Evolutionary conservation across 2,329 filamentous ascomycete genomes (phyloP).

Genomic region (Trichoderma sp.): DNA sequence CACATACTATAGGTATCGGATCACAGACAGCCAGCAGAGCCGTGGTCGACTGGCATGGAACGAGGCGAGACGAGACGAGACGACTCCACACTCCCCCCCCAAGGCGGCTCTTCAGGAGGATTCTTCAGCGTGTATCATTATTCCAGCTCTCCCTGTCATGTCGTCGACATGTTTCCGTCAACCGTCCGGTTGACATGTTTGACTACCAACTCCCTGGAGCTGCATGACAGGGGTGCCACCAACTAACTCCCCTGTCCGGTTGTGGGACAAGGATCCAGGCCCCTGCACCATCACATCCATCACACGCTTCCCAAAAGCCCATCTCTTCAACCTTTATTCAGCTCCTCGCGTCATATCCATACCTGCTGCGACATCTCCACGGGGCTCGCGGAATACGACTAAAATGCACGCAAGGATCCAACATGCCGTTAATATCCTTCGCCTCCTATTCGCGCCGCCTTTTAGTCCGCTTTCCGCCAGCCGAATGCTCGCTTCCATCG

Average conservation of each 20-base stretch:
- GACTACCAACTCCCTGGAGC: constrained; percentile 24
- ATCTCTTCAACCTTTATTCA: constrained; percentile 24
- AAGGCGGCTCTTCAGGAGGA: constrained; percentile 20
- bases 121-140: not conserved
- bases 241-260: not conserved
- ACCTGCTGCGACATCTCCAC: not conserved
- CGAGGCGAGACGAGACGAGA: constrained; percentile 6
- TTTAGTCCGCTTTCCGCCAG: constrained; percentile 3
- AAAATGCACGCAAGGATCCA: constrained; percentile 10
- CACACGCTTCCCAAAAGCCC: constrained; percentile 18
- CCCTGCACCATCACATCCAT: constrained; percentile 24
- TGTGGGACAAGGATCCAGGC: constrained; percentile 7
- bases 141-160: not conserved
- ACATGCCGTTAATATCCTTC: constrained; percentile 22
- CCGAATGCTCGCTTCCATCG: constrained; percentile 17
- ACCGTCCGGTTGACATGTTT: constrained; percentile 12
- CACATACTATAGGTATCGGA: not conserved
- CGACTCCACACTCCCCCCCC: not conserved
- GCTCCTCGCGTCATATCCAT: constrained; percentile 19
- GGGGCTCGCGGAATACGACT: constrained; percentile 7
- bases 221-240: constrained; percentile 15
- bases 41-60: not conserved
- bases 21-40: no score
- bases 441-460: constrained; percentile 18
- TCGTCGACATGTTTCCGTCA: constrained; percentile 20